Conservation (phyloP, 257 asterid genomes). For the Misopates orontium region DNA sequence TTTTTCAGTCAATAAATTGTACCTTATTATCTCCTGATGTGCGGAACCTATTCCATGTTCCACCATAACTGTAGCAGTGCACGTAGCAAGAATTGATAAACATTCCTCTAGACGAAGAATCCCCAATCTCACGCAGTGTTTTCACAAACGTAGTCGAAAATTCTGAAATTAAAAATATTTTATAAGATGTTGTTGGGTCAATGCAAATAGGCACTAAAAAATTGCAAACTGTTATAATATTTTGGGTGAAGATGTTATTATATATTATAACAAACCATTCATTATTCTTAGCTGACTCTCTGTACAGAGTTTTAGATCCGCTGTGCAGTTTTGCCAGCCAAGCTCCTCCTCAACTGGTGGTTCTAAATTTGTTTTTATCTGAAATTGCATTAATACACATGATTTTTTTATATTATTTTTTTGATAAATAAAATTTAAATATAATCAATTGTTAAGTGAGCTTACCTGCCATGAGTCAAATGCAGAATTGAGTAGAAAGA, state of each 20-base stretch:
- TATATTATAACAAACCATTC: not conserved
- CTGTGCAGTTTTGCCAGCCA: not conserved
- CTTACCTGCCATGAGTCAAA: conserved; percentile 13
- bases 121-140: not conserved
- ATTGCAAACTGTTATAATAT: too few relatives aligned
- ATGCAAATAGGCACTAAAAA: too few relatives aligned
- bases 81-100: not conserved
- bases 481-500: conserved; percentile 18
- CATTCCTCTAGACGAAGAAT: not conserved
- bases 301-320: not conserved
- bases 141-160: not conserved
- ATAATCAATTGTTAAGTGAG: not conserved
- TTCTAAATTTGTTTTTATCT: not conserved
- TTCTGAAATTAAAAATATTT: not conserved
- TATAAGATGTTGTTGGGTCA: not conserved
- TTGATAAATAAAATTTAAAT: too few relatives aligned
- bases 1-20: too few relatives aligned
- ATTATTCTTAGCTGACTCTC: not conserved
- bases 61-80: not conserved
- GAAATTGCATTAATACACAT: not conserved
- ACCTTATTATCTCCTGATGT: not conserved
- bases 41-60: not conserved
- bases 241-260: not conserved
- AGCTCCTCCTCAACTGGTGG: not conserved
- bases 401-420: too few relatives aligned